Percentiles rank a stretch among this genome's conserved stretches.
Evolutionary conservation across 768 basidiomycete species (phyloP).

Genomic region (Trametes cingulata): DNA sequence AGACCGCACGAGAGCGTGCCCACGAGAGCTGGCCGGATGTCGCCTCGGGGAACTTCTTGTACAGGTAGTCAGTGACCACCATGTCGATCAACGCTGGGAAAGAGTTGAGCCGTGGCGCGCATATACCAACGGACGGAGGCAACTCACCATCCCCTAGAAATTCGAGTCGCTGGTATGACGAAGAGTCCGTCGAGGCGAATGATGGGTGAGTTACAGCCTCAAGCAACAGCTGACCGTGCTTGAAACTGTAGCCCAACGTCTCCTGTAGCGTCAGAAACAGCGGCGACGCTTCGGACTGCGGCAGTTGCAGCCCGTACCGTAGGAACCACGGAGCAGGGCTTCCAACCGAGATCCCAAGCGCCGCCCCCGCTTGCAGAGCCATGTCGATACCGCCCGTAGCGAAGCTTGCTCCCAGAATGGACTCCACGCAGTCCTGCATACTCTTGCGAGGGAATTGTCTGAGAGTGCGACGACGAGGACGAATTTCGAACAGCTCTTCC

Average conservation of each 20-base stretch:
- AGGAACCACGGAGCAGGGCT: constrained; percentile 67
- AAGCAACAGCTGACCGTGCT: constrained; percentile 58
- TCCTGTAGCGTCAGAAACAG: constrained; percentile 61
- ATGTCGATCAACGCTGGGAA: constrained; percentile 65
- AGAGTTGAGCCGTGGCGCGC: neutral
- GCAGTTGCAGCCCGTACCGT: constrained; percentile 45
- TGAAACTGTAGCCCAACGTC: constrained; percentile 69
- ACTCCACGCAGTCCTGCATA: constrained; percentile 89
- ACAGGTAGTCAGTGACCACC: constrained; percentile 72
- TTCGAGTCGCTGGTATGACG: constrained; percentile 84
- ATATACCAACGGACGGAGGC: neutral
- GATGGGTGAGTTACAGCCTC: constrained; percentile 90
- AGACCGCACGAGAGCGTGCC: constrained; percentile 70
- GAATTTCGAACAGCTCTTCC: constrained; percentile 36
- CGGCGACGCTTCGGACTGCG: constrained; percentile 39
- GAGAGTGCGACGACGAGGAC: constrained; percentile 34
- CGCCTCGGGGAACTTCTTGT: constrained; percentile 64
- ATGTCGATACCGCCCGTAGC: constrained; percentile 69
- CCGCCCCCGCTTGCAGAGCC: constrained; percentile 63
- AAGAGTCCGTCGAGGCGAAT: constrained; percentile 49
- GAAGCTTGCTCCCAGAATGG: constrained; percentile 77
- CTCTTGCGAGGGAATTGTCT: constrained; percentile 65
- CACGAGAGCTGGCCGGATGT: constrained; percentile 77
- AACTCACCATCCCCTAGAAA: constrained; percentile 85
- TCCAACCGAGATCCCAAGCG: constrained; percentile 72